A percentile compares a stretch with the other conserved stretches of the same genome.
These are phyloP conservation scores for Hordeum vulgare DNA, from an alignment of 176 grass and related monocot species.

Conservation along the genomic window DNA sequence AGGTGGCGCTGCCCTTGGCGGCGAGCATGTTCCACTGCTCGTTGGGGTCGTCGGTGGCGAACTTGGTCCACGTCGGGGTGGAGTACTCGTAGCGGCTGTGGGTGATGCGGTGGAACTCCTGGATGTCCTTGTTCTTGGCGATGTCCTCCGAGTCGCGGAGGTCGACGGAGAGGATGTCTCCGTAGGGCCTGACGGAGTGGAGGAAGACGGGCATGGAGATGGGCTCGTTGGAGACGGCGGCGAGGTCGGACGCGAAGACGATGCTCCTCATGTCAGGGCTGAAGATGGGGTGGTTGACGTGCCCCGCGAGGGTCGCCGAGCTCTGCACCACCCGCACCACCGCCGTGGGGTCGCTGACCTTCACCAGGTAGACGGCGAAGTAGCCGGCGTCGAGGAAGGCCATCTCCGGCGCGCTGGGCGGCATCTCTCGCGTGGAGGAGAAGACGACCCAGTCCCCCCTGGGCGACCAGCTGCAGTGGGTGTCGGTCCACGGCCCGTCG, in stretches of 20 bases:
- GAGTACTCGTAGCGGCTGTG: constrained; percentile 35
- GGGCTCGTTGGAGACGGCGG: constrained; percentile 27
- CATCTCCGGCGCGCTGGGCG: neutral
- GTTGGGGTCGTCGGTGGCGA: constrained; percentile 25
- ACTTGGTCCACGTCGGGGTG: constrained; percentile 28
- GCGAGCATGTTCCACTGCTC: constrained; percentile 20
- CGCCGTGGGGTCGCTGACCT: neutral
- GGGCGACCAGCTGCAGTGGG: constrained; percentile 43
- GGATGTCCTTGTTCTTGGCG: constrained; percentile 4
- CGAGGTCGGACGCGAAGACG: constrained; percentile 33
- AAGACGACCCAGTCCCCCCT: constrained; percentile 46
- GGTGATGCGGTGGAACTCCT: constrained; percentile 21
- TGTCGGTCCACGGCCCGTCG: constrained; percentile 6
- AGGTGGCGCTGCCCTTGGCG: neutral
- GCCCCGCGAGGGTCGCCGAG: neutral
- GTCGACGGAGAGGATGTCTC: constrained; percentile 23
- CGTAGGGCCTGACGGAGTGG: constrained; percentile 34
- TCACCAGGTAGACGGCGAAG: constrained; percentile 17
- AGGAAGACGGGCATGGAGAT: constrained; percentile 34
- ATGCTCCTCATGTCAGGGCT: constrained; percentile 35
- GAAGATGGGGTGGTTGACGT: constrained; percentile 48
- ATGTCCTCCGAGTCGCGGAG: constrained; percentile 22
- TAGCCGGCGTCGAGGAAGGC: constrained; percentile 14
- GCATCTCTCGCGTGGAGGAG: constrained; percentile 31
- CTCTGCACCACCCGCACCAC: constrained; percentile 29